Conservation (phyloP, 2,329 filamentous ascomycete genomes). For the Parastagonospora nodorum region DNA sequence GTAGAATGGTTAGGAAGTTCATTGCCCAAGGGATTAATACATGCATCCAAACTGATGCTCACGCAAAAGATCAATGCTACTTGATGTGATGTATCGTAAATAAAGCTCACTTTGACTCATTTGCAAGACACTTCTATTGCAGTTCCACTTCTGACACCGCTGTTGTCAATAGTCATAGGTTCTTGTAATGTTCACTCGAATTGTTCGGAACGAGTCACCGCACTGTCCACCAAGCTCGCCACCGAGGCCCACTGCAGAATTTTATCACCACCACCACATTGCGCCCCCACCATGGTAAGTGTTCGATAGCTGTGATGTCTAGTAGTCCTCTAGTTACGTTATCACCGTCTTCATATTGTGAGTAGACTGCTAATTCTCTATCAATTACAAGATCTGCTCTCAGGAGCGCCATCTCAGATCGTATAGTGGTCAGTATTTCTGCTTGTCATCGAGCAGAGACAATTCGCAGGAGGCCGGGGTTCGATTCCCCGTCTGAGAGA, state of each 20-base stretch:
- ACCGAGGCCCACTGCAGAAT: background rate
- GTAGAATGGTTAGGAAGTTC: no score
- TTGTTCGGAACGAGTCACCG: background rate
- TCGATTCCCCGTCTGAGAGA: slow-evolving; percentile 8
- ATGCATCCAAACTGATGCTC: no score
- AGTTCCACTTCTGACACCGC: no score
- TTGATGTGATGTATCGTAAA: no score
- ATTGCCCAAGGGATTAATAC: no score
- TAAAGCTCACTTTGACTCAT: no score
- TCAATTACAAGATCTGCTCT: background rate
- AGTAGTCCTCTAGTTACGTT: background rate
- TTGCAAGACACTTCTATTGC: no score
- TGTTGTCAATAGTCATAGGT: no score
- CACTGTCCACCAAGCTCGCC: background rate
- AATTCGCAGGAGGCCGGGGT: slow-evolving; percentile 9
- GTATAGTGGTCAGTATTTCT: slow-evolving; percentile 13
- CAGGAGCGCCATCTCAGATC: slow-evolving; percentile 1
- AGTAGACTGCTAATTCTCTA: background rate
- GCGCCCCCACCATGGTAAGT: background rate
- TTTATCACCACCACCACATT: background rate
- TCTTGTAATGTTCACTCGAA: no score
- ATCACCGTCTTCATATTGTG: background rate
- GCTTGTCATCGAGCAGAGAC: slow-evolving; percentile 5
- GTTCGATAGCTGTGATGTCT: background rate
- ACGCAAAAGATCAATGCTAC: no score